Conservation (phyloP, 495 filamentous ascomycete species). For the Delitschia confertaspora region DNA sequence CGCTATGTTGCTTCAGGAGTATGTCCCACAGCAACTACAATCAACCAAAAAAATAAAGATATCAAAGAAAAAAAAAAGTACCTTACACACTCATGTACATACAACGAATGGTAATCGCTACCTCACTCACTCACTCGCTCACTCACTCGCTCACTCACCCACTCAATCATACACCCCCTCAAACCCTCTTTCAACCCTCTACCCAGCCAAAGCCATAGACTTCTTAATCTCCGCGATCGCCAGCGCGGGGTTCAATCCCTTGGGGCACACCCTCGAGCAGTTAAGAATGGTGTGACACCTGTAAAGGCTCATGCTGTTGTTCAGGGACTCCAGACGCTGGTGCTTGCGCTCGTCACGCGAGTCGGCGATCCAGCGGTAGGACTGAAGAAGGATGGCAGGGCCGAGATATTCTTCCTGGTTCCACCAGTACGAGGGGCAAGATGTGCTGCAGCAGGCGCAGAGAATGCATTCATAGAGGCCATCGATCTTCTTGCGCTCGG, state of each 20-base stretch:
- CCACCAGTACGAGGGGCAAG: slow-evolving; percentile 99
- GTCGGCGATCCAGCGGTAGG: slow-evolving; percentile 92
- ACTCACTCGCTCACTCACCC: too few species aligned
- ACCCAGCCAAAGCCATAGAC: slow-evolving; percentile 62
- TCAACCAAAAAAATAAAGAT: too few species aligned
- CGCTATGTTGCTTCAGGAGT: too few species aligned
- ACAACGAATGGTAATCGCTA: too few species aligned
- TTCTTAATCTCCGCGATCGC: slow-evolving; percentile 99
- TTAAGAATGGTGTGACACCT: slow-evolving; percentile 99
- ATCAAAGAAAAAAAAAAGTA: too few species aligned
- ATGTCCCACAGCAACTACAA: too few species aligned
- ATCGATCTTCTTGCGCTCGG: slow-evolving; percentile 90
- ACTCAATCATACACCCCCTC: background rate
- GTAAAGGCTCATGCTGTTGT: slow-evolving; percentile 98
- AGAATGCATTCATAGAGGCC: slow-evolving; percentile 99
- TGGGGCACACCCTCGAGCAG: slow-evolving; percentile 92
- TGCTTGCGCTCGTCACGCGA: slow-evolving; percentile 79
- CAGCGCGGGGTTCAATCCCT: slow-evolving; percentile 90
- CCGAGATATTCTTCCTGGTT: slow-evolving; percentile 97
- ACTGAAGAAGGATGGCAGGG: slow-evolving; percentile 89
- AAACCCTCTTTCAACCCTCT: background rate
- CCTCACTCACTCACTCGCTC: too few species aligned
- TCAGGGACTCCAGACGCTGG: slow-evolving; percentile 79
- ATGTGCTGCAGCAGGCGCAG: slow-evolving; percentile 97
- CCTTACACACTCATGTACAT: too few species aligned